Evolutionary conservation across 176 grass and related monocot species (phyloP), one percentile per base, ranked within the genome.

Genomic region (Rhynchospora tenuis): DNA sequence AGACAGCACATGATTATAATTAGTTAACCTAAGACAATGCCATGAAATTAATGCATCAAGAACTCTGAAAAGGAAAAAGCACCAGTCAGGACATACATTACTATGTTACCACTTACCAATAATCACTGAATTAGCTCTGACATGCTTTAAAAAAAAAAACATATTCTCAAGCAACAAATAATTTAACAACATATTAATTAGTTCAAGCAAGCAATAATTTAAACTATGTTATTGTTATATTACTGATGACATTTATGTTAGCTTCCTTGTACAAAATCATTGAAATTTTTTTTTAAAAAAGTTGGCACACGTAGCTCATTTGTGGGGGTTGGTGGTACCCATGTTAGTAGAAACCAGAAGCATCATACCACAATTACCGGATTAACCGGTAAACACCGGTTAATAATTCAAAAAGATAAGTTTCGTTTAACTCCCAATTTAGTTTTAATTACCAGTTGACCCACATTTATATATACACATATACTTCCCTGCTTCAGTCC

Each of bases 11-110:
- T 76, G 47, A 76, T 76, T 14, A 55, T 55, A 14, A 55, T 76
- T 76, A 76, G 24, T 76, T 76, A 76, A 76, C 73, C 48, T 76
- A 76, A 55, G 73, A 76, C 13, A 29, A 28, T 31, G 14, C 73
- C 73, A 55, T 31, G 4, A 76, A 74, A 76, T 75, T 9, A 54
- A 52, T 17, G 72, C 47, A 19, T 74, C 45, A 75, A 29, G 24
- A 55, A 28, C 54, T 76, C 22, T 55, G 12, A 55, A 76, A 51
- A 51, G 48, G 9, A 51, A 51, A 51, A 51, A 51, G 3, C 4
- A 51, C 48, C 48, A 51, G 11, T 51, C 1, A 51, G 48, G 7
- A 51, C 9, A 13, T 51, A 27, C 45, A 73, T 26, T 16, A 45
- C 23, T 14, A 50, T 51, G 46, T 48, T 51, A 26, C 70, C 44